Conservation (phyloP, 2,329 filamentous ascomycete species). For the Fusarium oxysporum region DNA sequence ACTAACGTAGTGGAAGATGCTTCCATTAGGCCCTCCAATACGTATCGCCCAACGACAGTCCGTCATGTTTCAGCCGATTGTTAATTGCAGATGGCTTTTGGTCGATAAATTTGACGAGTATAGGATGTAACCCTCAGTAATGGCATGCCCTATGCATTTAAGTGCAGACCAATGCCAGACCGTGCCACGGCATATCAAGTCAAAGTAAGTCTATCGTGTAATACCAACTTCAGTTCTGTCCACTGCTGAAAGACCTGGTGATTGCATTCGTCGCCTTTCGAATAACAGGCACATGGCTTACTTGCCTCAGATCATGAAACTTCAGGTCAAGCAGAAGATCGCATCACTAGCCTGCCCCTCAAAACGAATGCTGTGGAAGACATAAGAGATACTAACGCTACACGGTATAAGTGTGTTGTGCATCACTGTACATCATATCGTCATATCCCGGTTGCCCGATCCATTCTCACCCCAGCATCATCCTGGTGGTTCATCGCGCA, state of each 20-base stretch:
- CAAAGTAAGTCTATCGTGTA: neutral
- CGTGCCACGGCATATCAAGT: neutral
- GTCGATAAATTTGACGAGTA: slow-evolving; percentile 15
- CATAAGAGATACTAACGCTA: neutral
- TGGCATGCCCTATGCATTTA: neutral
- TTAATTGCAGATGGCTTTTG: slow-evolving; percentile 25
- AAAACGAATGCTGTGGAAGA: neutral
- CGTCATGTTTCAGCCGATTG: slow-evolving; percentile 19
- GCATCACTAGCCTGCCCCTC: neutral
- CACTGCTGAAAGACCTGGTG: slow-evolving; percentile 26
- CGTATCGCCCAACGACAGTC: slow-evolving; percentile 1
- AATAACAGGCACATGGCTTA: neutral
- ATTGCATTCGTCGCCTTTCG: slow-evolving; percentile 5
- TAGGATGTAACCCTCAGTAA: slow-evolving; percentile 10
- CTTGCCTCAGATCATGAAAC: neutral
- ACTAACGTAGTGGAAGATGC: neutral
- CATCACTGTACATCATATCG: slow-evolving; percentile 20
- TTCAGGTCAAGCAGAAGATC: neutral
- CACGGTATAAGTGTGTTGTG: neutral
- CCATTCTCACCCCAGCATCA: slow-evolving; percentile 24
- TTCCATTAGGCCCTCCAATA: slow-evolving; percentile 8
- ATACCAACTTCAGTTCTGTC: neutral
- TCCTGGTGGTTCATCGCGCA: slow-evolving; percentile 33
- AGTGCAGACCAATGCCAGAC: neutral
- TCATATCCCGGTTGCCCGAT: slow-evolving; percentile 21